phyloP scores from a whole-genome alignment of 2,329 filamentous ascomycete species.

The Monosporascus sp. region DNA sequence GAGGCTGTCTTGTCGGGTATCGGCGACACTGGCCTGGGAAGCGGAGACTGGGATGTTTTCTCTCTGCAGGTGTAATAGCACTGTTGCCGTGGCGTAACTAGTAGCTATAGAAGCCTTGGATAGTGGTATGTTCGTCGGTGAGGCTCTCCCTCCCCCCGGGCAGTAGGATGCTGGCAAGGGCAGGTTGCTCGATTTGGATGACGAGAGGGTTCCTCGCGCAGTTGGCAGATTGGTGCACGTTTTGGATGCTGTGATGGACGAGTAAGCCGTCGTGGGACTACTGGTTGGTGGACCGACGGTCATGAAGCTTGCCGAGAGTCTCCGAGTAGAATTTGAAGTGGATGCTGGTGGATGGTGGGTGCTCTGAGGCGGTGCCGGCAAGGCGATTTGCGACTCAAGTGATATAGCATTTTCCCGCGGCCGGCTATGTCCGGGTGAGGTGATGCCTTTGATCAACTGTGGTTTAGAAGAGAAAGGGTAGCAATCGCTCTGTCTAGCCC shows the following conservation, averaged over 20 bases:
- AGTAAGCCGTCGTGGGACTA: constrained; percentile 17
- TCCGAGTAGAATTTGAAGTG: constrained; percentile 12
- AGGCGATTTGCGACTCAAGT: constrained; percentile 1
- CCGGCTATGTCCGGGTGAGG: not conserved
- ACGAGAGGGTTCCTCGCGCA: constrained; percentile 2
- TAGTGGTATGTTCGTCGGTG: constrained; percentile 4
- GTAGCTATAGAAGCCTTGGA: constrained; percentile 9
- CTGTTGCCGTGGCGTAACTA: constrained; percentile 7
- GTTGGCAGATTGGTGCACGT: not conserved
- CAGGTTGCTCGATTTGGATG: constrained; percentile 14
- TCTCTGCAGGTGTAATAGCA: constrained; percentile 2
- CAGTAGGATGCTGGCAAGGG: constrained; percentile 4
- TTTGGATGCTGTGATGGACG: constrained; percentile 14
- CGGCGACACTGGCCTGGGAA: constrained; percentile 5
- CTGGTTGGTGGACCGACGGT: constrained; percentile 12
- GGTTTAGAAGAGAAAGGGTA: not conserved
- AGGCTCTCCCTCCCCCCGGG: not conserved
- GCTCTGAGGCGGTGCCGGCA: constrained; percentile 7
- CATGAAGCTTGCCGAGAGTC: constrained; percentile 18
- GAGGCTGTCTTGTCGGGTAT: constrained; percentile 10
- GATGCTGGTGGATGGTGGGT: not conserved
- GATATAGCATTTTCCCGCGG: too few relatives aligned
- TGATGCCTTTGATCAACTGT: not conserved
- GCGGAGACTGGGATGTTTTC: constrained; percentile 21
- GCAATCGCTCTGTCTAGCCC: not conserved